Conservation (phyloP, 2,329 filamentous ascomycete genomes). For the Tolypocladium tundrense region DNA sequence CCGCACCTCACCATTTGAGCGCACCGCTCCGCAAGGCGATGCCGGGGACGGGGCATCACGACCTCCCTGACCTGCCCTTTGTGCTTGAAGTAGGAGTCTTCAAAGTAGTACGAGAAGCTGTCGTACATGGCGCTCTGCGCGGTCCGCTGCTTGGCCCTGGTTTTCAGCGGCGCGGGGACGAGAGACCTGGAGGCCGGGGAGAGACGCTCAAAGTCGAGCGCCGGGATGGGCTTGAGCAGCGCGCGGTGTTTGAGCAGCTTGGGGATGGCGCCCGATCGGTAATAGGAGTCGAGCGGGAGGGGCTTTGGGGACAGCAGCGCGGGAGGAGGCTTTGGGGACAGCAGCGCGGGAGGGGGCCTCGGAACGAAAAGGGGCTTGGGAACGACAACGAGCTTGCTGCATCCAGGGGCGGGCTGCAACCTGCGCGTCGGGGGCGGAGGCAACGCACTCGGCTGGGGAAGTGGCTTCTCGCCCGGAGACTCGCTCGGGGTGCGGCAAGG, state of each 20-base stretch:
- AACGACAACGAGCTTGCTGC: background rate
- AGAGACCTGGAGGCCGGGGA: background rate
- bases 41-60: background rate
- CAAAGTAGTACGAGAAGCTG: background rate
- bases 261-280: background rate
- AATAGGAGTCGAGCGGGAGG: background rate
- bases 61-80: background rate
- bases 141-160: background rate
- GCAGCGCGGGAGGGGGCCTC: background rate
- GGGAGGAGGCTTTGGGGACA: background rate
- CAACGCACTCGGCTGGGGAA: background rate
- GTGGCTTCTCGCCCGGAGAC: background rate
- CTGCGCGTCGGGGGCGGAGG: background rate
- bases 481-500: background rate
- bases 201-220: background rate
- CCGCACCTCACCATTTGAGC: background rate
- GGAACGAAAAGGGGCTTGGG: no score
- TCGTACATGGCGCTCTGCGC: background rate
- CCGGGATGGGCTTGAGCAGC: background rate
- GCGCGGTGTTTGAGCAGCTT: background rate
- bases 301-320: background rate
- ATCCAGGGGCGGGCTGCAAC: no score
- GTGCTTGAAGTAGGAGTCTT: background rate
- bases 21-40: background rate
- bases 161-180: background rate